Evolutionary conservation across 768 basidiomycete species (phyloP).

Genomic region (Pulveroboletus sp.): DNA sequence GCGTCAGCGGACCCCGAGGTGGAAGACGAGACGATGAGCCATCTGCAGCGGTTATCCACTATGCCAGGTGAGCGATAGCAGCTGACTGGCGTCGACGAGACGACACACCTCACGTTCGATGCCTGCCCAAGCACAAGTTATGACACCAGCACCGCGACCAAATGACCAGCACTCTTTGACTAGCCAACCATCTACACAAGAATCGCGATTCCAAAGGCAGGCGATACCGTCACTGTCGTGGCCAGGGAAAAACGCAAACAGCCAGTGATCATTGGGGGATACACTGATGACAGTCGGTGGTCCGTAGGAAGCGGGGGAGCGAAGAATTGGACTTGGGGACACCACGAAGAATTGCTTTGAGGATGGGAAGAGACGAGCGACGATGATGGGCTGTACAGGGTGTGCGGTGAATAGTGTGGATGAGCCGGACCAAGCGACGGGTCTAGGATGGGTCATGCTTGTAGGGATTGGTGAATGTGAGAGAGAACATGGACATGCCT

Average conservation of each 20-base stretch:
- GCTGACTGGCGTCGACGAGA: background rate
- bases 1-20: slow-evolving; percentile 51
- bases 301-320: slow-evolving; percentile 45
- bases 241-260: slow-evolving; percentile 74
- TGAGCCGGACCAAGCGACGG: slow-evolving; percentile 64
- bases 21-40: slow-evolving; percentile 54
- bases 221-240: slow-evolving; percentile 51
- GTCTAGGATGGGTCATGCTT: slow-evolving; percentile 38
- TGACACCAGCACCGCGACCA: slow-evolving; percentile 48
- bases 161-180: slow-evolving; percentile 55
- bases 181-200: slow-evolving; percentile 58
- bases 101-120: slow-evolving; percentile 52
- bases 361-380: slow-evolving; percentile 65
- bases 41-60: slow-evolving; percentile 52
- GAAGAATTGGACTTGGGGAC: slow-evolving; percentile 47
- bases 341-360: slow-evolving; percentile 58
- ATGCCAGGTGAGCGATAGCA: slow-evolving; percentile 1
- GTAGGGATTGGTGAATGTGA: background rate
- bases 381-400: slow-evolving; percentile 52
- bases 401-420: slow-evolving; percentile 70
- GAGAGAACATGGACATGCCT: slow-evolving; percentile 36
- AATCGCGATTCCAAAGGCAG: slow-evolving; percentile 61
- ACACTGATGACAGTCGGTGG: slow-evolving; percentile 61
- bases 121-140: slow-evolving; percentile 61
- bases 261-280: slow-evolving; percentile 53